Conservation (phyloP, 2,329 filamentous ascomycete species). For the Aspergillus pseudoterreus region DNA sequence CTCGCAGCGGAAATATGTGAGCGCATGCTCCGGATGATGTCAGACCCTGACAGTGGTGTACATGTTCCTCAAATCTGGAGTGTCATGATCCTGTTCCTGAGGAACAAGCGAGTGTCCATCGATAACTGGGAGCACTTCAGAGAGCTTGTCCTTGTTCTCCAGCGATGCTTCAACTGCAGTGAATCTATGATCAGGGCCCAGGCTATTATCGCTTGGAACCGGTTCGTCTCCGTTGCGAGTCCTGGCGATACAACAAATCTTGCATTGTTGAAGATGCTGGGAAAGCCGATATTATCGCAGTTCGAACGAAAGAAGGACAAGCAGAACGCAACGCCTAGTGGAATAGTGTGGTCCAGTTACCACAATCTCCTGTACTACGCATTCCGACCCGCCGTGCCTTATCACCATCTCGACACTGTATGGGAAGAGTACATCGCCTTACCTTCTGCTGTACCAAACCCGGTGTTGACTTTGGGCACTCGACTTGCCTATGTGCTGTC, state of each 20-base stretch:
- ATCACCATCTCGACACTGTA: constrained; percentile 65
- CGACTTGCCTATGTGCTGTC: constrained; percentile 67
- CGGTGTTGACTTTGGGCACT: constrained; percentile 50
- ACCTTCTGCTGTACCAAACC: constrained; percentile 55
- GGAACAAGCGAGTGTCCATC: constrained; percentile 56
- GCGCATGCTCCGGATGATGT: constrained; percentile 64
- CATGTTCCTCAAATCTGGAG: constrained; percentile 88
- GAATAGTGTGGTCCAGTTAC: constrained; percentile 67
- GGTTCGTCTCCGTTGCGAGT: constrained; percentile 71
- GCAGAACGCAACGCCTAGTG: constrained; percentile 42
- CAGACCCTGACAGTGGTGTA: constrained; percentile 55
- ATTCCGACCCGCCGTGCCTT: constrained; percentile 66
- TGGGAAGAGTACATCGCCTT: constrained; percentile 74
- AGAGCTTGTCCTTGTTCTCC: constrained; percentile 73
- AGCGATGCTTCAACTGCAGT: constrained; percentile 77
- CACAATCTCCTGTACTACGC: constrained; percentile 80
- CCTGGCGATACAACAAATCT: constrained; percentile 56
- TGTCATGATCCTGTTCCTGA: constrained; percentile 72
- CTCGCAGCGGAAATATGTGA: constrained; percentile 68
- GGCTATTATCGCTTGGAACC: constrained; percentile 81
- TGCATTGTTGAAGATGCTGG: constrained; percentile 60
- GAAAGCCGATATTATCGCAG: constrained; percentile 65
- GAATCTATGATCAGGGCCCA: constrained; percentile 69
- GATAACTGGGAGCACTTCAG: constrained; percentile 68
- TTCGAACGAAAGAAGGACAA: constrained; percentile 62